Base-by-base conservation (phyloP, 78 protist genomes). In the Chrysochromulina parva region DNA sequence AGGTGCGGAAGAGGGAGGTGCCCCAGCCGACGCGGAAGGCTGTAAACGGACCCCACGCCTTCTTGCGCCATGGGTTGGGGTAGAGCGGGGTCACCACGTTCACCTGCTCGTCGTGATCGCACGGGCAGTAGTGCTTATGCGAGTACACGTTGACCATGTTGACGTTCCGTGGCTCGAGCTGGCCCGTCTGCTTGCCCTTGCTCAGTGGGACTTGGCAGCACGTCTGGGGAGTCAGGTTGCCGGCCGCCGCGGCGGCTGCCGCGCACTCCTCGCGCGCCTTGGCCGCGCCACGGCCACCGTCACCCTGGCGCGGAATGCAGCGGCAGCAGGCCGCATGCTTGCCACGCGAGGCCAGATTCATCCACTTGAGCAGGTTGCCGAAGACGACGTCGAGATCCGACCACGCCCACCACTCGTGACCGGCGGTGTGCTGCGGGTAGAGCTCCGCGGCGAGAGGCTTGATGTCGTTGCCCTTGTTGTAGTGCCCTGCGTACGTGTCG, bases 381-480 rank as follows among this genome's bases (percentile, higher is more conserved):
- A 74, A 74, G n/a, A 74, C 55, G 19, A 74, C 82, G 55, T 74
- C 82, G 57, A 74, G 82, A 19, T 74, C 82, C 24, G 82, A 53
- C 76, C 76, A 67, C 28, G 76, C 76, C 76, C 76, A 67, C 76
- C 82, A 74, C 28, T 74, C 82, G 55, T 48, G 82, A 24, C 57
- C 82, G 57, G 50, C 82, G 55, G 22, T 22, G 28, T 3, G 82
- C 13, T 48, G 82, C 16, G 82, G 82, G 82, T 17, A 74, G 57
- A 74, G 82, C 55, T 11, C 82, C 13, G 82, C 38, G 24, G 55
- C 82, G 57, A 74, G 26, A 11, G 82, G 82, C 82, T 74, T 74
- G 82, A 74, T 74, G 82, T 74, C 82, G 82, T 74, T 74, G 57
- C 57, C 82, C 82, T 74, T 74, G 38, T 38, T 38, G 38, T 38